phyloP scores from a whole-genome alignment of 1,284 basidiomycete species.

The Moesziomyces sp. region DNA sequence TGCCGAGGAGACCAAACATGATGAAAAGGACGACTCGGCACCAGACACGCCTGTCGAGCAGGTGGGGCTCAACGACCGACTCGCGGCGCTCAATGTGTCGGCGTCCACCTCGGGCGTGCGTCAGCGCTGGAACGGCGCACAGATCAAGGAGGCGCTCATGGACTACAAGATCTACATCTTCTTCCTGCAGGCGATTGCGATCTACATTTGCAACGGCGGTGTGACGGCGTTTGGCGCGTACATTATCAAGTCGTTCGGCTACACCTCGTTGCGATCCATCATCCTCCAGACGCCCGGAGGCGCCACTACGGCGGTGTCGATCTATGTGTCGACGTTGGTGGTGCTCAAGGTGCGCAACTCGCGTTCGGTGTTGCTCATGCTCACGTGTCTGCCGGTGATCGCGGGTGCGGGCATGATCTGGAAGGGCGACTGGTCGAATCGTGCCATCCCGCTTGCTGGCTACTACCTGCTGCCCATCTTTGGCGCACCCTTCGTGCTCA shows the following conservation, averaged over 20 bases:
- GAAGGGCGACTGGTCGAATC: conserved; percentile 69
- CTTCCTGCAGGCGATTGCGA: conserved; percentile 69
- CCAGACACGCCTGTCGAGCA: conserved; percentile 10
- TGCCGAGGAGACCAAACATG: conserved; percentile 10
- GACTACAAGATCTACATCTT: conserved; percentile 71
- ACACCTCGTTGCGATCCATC: conserved; percentile 69
- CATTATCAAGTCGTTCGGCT: conserved; percentile 70
- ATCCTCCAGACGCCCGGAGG: conserved; percentile 69
- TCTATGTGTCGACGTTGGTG: conserved; percentile 69
- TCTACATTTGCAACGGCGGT: conserved; percentile 68
- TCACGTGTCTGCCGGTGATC: conserved; percentile 71
- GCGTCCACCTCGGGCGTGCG: conserved; percentile 40
- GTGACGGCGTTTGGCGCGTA: conserved; percentile 71
- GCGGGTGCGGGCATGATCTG: conserved; percentile 71
- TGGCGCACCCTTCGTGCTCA: conserved; percentile 71
- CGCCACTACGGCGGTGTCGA: conserved; percentile 69
- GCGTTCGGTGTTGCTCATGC: conserved; percentile 69
- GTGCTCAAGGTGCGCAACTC: conserved; percentile 68
- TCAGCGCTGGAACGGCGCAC: conserved; percentile 64
- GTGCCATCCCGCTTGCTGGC: conserved; percentile 70
- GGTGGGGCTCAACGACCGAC: conserved; percentile 27
- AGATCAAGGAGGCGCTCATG: conserved; percentile 69
- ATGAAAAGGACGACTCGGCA: conserved; percentile 7
- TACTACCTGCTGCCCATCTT: conserved; percentile 70
- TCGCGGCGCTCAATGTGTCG: conserved; percentile 39